Evolutionary conservation across 106 monocot genomes (phyloP), one percentile per base, ranked within the genome.

Genomic region (Apostasia shenzhenica): DNA sequence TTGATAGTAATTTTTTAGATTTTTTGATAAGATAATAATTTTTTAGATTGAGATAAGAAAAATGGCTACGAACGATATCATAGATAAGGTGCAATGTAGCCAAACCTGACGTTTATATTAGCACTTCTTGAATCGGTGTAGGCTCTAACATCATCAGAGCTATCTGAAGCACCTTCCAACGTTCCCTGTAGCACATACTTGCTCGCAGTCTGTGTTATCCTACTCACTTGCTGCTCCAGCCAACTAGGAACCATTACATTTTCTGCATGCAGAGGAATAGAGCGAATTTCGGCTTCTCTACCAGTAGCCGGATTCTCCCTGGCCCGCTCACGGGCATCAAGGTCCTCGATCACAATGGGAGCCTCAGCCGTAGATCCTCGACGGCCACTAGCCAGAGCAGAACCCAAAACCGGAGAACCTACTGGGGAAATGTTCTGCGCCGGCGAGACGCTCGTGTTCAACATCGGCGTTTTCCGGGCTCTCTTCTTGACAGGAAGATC

Each of bases 161-260:
- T 26, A 65, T 65, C 14, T 26, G 43, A 65, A 65, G 11, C 65
- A 48, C 26, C 65, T 3, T 11, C 48, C 7, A 43, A 46, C 48
- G 43, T 65, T 47, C 48, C 65, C 65, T 65, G 65, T 14, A 65
- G 14, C 1, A 65, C 14, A 48, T 48, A 65, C 65, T 65, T 65
- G 65, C 2, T 65, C 26, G 48, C 65, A 48, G 65, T 48, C 65
- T 7, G 47, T 8, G 65, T 65, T 48, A 65, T 65, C 65, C 65
- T 65, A 48, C 48, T 65, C 8, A 65, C 65, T 12, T 65, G 65
- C 11, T 65, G 14, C 65, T 65, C 65, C 48, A 65, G 65, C 65
- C 65, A 65, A 48, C 65, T 3, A 49, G 65, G 65, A 65, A 65
- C 37, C 47, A 47, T 37, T 8, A 65, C 7, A 47, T 48, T 48